A percentile compares a stretch with the other conserved stretches of the same genome.
phyloP scores from a whole-genome alignment of 1,139 yeast species.

The Kodamaea arcana region DNA sequence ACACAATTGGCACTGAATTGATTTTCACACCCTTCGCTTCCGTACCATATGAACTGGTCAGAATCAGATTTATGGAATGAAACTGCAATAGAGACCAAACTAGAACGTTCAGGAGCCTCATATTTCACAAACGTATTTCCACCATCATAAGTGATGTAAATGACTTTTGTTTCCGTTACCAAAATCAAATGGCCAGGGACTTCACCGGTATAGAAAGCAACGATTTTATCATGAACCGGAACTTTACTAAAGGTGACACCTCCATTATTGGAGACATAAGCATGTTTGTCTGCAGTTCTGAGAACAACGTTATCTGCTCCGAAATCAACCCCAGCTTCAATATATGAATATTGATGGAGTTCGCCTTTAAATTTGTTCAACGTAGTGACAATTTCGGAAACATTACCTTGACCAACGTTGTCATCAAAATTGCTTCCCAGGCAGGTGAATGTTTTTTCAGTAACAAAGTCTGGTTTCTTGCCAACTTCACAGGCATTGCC shows the following conservation, averaged over 20 bases:
- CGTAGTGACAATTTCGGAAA: constrained; percentile 21
- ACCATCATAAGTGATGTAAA: constrained; percentile 64
- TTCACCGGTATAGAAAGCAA: constrained; percentile 56
- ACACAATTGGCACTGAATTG: constrained; percentile 42
- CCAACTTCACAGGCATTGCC: constrained; percentile 48
- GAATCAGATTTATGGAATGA: constrained; percentile 56
- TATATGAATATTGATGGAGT: constrained; percentile 54
- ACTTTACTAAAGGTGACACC: constrained; percentile 58
- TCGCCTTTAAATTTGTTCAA: constrained; percentile 36
- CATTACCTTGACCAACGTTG: constrained; percentile 15
- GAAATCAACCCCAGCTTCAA: constrained; percentile 36
- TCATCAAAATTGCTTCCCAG: constrained; percentile 22
- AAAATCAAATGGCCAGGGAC: constrained; percentile 64
- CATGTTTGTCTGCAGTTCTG: constrained; percentile 47
- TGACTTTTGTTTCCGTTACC: constrained; percentile 45
- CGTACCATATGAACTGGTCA: constrained; percentile 66
- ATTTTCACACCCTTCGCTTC: constrained; percentile 54
- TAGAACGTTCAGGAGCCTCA: constrained; percentile 21
- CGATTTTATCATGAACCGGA: constrained; percentile 45
- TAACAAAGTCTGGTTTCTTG: constrained; percentile 26
- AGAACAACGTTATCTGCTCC: constrained; percentile 72
- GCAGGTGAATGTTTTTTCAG: constrained; percentile 26
- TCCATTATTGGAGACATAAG: constrained; percentile 73
- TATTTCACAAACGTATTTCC: constrained; percentile 52
- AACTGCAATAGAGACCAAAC: constrained; percentile 33